Base-by-base conservation (phyloP, 2,329 filamentous ascomycete genomes). In the Xylaria sp. region DNA sequence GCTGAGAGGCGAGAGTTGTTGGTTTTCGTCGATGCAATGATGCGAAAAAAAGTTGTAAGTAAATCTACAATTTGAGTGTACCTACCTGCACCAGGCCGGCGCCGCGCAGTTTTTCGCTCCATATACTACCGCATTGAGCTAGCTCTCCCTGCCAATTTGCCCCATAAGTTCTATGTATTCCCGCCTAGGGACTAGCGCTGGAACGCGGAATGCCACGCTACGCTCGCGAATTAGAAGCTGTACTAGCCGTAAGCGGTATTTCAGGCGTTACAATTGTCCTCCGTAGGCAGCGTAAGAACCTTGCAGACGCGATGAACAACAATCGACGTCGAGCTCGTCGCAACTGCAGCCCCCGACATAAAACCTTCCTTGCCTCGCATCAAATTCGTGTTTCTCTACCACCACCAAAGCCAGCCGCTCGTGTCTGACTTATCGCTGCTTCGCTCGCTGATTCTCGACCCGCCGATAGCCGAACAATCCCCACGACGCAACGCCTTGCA, bases 291-390 rank as follows among this genome's bases (percentile, higher is more conserved):
- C 37, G 48, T 56, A 59, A 63, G 55, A 51, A 51, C 23, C 61
- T 59, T 51, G 54, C 58, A 63, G 50, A 59, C 59, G 59, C 61
- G 61, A 54, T 57, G 52, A 54, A 55, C 59, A 53, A 51, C 55
- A 6, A 49, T 34, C 55, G 4, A 44, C 53, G 18, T 16, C 44
- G 11, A 55, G 19, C 23, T 51, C 54, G 46, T 56, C 54, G 54
- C 54, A 56, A 42, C 54, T 23, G 9, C 46, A 50, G 18, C 47
- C 16, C 50, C 30, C 34, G 30, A 50, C 44, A 51, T 7, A 30
- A 18, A 51, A 35, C 6, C 34, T 50, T 52, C 37, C 44, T 39
- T 54, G 52, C 44, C 55, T 57, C 35, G 39, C 55, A 59, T 51
- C 47, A 42, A 16, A n/a, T 50, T 3, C 39, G 23, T 35, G 35